Percentiles rank a stretch among this genome's conserved stretches.
Conservation (phyloP, 2,329 filamentous ascomycete species). For the Fusarium mangiferae region DNA sequence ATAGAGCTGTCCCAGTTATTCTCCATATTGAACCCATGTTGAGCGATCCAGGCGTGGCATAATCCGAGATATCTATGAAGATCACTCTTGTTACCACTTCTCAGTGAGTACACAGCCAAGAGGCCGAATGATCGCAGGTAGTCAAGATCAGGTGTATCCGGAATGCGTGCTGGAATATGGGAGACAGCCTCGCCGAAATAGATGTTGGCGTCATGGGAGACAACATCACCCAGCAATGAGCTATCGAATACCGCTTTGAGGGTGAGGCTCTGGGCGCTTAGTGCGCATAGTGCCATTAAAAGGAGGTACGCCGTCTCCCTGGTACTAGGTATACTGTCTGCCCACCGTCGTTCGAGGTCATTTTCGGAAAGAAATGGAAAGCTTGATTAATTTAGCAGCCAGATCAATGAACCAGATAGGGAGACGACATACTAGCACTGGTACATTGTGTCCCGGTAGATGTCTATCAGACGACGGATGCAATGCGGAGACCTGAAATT, state of each 20-base stretch:
- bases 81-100: background rate
- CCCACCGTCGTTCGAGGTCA: background rate
- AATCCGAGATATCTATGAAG: background rate
- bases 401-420: rapidly evolving
- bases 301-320: background rate
- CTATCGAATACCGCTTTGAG: slow-evolving; percentile 1
- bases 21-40: background rate
- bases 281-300: background rate
- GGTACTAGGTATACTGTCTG: background rate
- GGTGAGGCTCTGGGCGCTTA: background rate
- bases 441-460: slow-evolving; percentile 1
- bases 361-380: background rate
- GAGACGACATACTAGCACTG: background rate
- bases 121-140: background rate
- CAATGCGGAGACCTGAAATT: background rate
- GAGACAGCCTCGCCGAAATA: background rate
- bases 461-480: background rate
- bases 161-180: background rate
- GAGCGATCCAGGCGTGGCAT: background rate
- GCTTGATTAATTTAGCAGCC: background rate
- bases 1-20: background rate
- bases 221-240: background rate
- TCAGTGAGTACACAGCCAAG: background rate
- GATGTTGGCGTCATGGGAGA: background rate
- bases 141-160: background rate